phyloP scores from a whole-genome alignment of 2,329 filamentous ascomycete species.

The Colletotrichum agaves region DNA sequence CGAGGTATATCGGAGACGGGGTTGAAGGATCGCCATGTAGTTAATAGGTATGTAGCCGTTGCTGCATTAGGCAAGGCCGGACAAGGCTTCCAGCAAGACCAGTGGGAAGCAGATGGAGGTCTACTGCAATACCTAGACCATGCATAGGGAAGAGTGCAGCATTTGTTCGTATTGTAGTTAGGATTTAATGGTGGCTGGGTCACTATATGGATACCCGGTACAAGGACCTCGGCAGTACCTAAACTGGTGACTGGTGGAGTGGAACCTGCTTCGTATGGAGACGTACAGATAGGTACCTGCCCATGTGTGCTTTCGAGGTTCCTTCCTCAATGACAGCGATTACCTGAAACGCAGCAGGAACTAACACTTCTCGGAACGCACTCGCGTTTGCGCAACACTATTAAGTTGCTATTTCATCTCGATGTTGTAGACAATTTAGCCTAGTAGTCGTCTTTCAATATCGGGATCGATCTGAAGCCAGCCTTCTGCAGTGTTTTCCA shows the following conservation, averaged over 20 bases:
- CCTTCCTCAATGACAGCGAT: neutral
- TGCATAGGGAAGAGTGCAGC: too few relatives aligned
- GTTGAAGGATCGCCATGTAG: conserved; percentile 24
- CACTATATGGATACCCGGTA: too few relatives aligned
- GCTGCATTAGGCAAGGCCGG: neutral
- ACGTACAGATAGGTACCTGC: conserved; percentile 10
- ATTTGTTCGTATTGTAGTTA: too few relatives aligned
- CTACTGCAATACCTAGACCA: too few relatives aligned
- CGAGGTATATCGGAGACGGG: conserved; percentile 10
- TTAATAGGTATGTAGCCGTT: neutral
- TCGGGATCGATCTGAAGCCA: conserved; percentile 1
- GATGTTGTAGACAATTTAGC: neutral
- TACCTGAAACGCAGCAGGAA: neutral
- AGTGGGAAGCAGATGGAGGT: neutral
- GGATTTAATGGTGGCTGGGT: too few relatives aligned
- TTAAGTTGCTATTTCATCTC: neutral
- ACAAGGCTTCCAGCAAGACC: neutral
- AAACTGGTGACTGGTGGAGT: too few relatives aligned
- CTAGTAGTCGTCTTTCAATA: neutral
- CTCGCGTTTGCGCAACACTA: neutral
- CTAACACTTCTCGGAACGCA: neutral
- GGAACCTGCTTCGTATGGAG: neutral
- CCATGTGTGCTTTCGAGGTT: neutral
- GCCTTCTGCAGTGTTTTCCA: neutral
- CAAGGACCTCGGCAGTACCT: too few relatives aligned